A percentile compares a stretch with the other conserved stretches of the same genome.
These are phyloP conservation scores for Apiospora hydei DNA, from an alignment of 2,329 filamentous ascomycete species.

Conservation along the genomic window DNA sequence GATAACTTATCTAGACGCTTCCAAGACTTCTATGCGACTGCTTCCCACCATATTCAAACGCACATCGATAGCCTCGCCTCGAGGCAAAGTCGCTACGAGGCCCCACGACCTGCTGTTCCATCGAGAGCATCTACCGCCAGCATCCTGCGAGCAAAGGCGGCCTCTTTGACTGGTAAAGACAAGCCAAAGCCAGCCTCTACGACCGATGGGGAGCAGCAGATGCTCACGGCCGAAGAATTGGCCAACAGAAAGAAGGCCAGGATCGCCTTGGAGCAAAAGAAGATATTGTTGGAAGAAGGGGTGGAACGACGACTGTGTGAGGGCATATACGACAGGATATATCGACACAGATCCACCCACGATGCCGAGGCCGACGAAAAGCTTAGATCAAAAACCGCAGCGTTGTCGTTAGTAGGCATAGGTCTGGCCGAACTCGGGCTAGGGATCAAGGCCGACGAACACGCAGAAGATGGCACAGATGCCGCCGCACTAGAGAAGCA, in stretches of 20 bases:
- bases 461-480: slow-evolving; percentile 60
- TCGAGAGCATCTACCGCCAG: slow-evolving; percentile 64
- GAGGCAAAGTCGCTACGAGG: slow-evolving; percentile 73
- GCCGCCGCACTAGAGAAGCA: slow-evolving; percentile 65
- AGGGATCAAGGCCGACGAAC: slow-evolving; percentile 74
- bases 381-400: slow-evolving; percentile 90
- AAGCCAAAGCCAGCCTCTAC: slow-evolving; percentile 50
- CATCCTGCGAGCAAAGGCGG: slow-evolving; percentile 62
- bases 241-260: slow-evolving; percentile 80
- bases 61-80: slow-evolving; percentile 84
- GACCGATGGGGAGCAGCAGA: slow-evolving; percentile 71
- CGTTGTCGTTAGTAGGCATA: slow-evolving; percentile 89
- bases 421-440: slow-evolving; percentile 75
- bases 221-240: slow-evolving; percentile 89
- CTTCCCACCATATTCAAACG: slow-evolving; percentile 82
- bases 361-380: slow-evolving; percentile 97
- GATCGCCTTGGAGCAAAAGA: slow-evolving; percentile 79
- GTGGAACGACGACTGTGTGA: slow-evolving; percentile 88
- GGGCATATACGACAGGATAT: slow-evolving; percentile 85
- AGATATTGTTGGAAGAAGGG: slow-evolving; percentile 82
- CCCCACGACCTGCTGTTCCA: slow-evolving; percentile 61
- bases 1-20: slow-evolving; percentile 86
- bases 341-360: slow-evolving; percentile 88
- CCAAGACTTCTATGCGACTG: slow-evolving; percentile 89
- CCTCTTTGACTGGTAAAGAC: slow-evolving; percentile 61